These are phyloP conservation scores for Tuber calosporum DNA, from an alignment of 495 filamentous ascomycete genomes.

Conservation along the genomic window DNA sequence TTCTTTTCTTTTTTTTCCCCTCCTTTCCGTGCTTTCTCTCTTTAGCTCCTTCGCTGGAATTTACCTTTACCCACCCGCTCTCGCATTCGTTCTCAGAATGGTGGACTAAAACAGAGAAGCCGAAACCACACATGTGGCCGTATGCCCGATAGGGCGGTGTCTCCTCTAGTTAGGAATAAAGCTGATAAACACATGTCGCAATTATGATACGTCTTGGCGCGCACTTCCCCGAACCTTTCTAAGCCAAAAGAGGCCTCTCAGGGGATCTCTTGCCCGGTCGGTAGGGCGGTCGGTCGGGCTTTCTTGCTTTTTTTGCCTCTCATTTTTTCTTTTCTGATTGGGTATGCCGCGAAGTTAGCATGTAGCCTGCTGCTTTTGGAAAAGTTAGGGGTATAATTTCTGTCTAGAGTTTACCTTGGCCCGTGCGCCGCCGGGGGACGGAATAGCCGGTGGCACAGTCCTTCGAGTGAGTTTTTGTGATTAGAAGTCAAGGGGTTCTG, in stretches of 20 bases:
- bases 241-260: neutral
- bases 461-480: slow-evolving; percentile 1
- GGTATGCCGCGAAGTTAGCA: neutral
- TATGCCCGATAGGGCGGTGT: too few relatives aligned
- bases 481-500: neutral
- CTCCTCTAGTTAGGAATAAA: too few relatives aligned
- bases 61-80: neutral
- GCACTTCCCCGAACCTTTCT: neutral
- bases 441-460: neutral
- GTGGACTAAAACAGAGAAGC: neutral
- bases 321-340: neutral
- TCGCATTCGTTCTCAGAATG: neutral
- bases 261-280: neutral
- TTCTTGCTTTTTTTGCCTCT: neutral
- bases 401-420: neutral
- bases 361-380: neutral
- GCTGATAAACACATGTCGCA: too few relatives aligned
- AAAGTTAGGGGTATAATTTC: neutral
- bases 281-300: too few relatives aligned
- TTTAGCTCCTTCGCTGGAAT: neutral
- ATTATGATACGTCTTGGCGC: neutral
- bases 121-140: neutral
- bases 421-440: neutral
- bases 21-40: neutral
- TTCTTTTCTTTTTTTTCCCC: neutral